A percentile compares a stretch with the other conserved stretches of the same genome.
These are phyloP conservation scores for Carex cristatella DNA, from an alignment of 176 grass and related monocot species.

Conservation along the genomic window DNA sequence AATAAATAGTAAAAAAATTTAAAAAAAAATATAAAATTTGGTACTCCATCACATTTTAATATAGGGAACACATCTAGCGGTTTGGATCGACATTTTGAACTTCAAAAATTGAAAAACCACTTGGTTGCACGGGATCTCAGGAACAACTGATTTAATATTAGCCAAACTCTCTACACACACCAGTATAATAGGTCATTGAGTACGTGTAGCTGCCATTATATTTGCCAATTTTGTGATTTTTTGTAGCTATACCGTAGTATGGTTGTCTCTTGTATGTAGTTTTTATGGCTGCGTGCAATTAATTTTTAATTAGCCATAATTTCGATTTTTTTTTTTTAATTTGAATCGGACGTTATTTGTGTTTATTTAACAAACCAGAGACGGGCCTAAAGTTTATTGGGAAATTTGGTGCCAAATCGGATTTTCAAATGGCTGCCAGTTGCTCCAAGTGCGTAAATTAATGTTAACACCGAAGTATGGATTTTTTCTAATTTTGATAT, in stretches of 20 bases:
- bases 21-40: no score
- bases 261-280: background rate
- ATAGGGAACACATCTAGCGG: no score
- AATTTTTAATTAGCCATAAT: background rate
- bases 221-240: background rate
- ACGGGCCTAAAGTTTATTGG: background rate
- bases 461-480: background rate
- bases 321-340: background rate
- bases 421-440: background rate
- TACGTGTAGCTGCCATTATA: background rate
- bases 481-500: background rate
- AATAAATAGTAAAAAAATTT: no score
- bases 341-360: background rate
- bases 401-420: background rate
- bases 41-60: no score
- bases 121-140: no score
- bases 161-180: no score
- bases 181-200: background rate
- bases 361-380: background rate
- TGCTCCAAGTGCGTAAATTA: background rate
- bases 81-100: no score
- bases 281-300: background rate
- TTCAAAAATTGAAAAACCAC: no score
- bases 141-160: no score
- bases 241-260: background rate